phyloP scores from a whole-genome alignment of 208 protist genomes.

The Leishmania guyanensis region DNA sequence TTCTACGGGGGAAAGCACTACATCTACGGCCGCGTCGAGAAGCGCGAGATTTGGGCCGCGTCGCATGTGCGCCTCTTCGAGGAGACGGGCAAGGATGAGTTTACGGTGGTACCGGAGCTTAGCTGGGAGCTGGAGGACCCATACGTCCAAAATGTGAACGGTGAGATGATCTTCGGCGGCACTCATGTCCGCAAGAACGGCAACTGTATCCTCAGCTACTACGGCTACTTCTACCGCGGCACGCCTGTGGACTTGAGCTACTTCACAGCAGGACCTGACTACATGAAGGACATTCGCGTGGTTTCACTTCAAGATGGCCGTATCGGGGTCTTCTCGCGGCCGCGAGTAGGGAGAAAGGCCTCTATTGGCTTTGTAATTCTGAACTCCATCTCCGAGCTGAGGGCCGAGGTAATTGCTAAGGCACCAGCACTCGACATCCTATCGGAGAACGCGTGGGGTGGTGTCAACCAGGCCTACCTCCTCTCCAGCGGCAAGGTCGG shows the following conservation, averaged over 20 bases:
- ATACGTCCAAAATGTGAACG: conserved; percentile 35
- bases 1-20: conserved; percentile 50
- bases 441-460: conserved; percentile 38
- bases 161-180: conserved; percentile 49
- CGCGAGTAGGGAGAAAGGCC: conserved; percentile 10
- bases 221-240: conserved; percentile 48
- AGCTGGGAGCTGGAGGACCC: conserved; percentile 42
- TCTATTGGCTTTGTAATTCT: conserved; percentile 47
- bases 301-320: conserved; percentile 33
- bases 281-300: conserved; percentile 58
- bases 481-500: conserved; percentile 47
- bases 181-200: conserved; percentile 39
- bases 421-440: conserved; percentile 35
- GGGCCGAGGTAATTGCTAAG: conserved; percentile 13
- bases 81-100: conserved; percentile 49
- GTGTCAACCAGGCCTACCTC: conserved; percentile 54
- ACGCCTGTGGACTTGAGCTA: conserved; percentile 24
- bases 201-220: conserved; percentile 31
- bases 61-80: conserved; percentile 43
- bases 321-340: conserved; percentile 45
- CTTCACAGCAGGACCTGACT: conserved; percentile 42
- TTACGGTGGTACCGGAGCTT: conserved; percentile 31
- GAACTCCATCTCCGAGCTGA: conserved; percentile 29
- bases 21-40: conserved; percentile 57
- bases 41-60: conserved; percentile 36